These are phyloP conservation scores for Alternaria burnsii DNA, from an alignment of 2,329 filamentous ascomycete genomes.

Conservation along the genomic window DNA sequence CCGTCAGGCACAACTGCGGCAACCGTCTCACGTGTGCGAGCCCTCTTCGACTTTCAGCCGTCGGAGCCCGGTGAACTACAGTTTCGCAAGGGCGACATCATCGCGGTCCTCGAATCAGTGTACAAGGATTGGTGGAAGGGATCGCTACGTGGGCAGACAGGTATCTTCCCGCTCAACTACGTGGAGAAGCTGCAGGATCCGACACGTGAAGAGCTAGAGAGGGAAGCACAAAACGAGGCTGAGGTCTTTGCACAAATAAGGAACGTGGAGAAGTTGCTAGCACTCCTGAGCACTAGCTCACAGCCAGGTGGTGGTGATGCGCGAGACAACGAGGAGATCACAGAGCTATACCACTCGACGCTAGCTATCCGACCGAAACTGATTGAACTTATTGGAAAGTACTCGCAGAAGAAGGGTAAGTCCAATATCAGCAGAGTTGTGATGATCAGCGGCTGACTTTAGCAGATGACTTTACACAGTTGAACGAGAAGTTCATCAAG, in stretches of 20 bases:
- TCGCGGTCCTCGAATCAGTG: constrained; percentile 95
- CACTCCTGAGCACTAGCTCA: constrained; percentile 82
- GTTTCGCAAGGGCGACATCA: constrained; percentile 96
- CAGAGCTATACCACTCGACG: constrained; percentile 87
- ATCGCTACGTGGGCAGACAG: constrained; percentile 89
- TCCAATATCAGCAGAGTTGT: background rate
- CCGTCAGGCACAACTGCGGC: constrained; percentile 91
- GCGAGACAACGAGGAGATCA: constrained; percentile 97
- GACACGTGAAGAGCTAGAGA: constrained; percentile 90
- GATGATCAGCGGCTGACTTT: constrained; percentile 16
- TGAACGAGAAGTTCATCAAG: constrained; percentile 99
- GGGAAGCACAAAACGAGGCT: constrained; percentile 93
- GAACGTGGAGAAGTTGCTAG: constrained; percentile 83
- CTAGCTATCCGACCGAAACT: constrained; percentile 93
- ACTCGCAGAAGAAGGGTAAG: constrained; percentile 97
- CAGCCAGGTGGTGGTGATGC: constrained; percentile 64
- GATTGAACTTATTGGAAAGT: constrained; percentile 98
- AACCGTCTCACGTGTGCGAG: constrained; percentile 92
- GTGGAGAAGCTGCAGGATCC: constrained; percentile 97
- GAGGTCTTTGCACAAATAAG: constrained; percentile 80
- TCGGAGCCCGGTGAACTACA: constrained; percentile 94
- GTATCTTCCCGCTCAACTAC: constrained; percentile 98
- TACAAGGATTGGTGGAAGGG: constrained; percentile 99
- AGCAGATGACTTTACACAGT: constrained; percentile 93
- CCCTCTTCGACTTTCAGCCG: constrained; percentile 92